Evolutionary conservation across 441 rosid genomes (phyloP).

Genomic region (Biscutella laevigata): DNA sequence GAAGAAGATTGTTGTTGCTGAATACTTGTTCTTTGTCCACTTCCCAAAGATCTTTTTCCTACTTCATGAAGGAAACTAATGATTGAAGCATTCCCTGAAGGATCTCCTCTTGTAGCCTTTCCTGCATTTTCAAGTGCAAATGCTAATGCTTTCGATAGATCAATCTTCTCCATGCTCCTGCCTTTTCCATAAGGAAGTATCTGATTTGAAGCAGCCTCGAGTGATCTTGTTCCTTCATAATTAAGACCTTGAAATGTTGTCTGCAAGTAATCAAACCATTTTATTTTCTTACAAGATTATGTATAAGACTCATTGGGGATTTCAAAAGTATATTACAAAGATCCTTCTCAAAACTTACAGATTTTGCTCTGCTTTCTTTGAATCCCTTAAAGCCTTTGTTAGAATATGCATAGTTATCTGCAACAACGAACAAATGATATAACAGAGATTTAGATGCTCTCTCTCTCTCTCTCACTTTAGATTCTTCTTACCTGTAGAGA

Average conservation of each 20-base stretch:
- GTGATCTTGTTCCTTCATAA: too few species aligned
- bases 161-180: conserved; percentile 41
- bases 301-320: not conserved
- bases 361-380: conserved; percentile 34
- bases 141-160: conserved; percentile 61
- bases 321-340: not conserved
- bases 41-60: conserved; percentile 45
- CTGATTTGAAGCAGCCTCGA: conserved; percentile 30
- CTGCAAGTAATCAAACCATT: conserved; percentile 30
- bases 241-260: conserved; percentile 29
- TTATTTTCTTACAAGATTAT: conserved; percentile 3
- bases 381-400: conserved; percentile 48
- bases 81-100: conserved; percentile 41
- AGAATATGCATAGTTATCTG: conserved; percentile 38
- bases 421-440: not conserved
- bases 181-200: conserved; percentile 50
- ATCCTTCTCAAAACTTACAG: conserved; percentile 37
- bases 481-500: conserved; percentile 44
- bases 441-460: not conserved
- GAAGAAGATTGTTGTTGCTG: conserved; percentile 28
- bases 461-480: not conserved
- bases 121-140: conserved; percentile 75
- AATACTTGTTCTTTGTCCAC: conserved; percentile 32
- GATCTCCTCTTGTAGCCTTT: conserved; percentile 42
- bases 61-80: conserved; percentile 58